Percentiles rank a stretch among this genome's conserved stretches.
Conservation (phyloP, 2,329 filamentous ascomycete genomes). For the Diaporthe caulivora region DNA sequence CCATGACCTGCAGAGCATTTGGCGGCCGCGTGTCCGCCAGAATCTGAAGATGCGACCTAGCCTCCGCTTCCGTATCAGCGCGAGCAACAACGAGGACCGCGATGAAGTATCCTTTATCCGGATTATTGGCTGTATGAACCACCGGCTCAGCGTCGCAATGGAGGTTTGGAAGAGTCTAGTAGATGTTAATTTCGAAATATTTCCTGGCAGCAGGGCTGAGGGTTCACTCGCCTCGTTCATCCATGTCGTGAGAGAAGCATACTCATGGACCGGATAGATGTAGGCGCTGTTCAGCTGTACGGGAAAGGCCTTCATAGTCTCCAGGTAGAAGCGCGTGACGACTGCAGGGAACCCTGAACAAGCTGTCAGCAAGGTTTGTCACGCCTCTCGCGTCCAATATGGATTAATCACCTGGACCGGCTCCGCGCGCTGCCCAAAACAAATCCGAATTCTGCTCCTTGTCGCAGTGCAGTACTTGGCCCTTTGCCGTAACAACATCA, state of each 20-base stretch:
- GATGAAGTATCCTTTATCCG: background rate
- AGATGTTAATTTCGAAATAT: background rate
- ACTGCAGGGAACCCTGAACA: background rate
- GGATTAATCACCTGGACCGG: background rate
- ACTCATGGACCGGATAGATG: background rate
- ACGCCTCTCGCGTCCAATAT: rapidly evolving
- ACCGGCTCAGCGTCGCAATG: background rate
- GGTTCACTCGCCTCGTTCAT: background rate
- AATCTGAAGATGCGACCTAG: background rate
- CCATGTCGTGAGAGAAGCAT: background rate
- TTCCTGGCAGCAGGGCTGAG: background rate
- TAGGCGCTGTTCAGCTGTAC: background rate
- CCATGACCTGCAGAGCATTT: background rate
- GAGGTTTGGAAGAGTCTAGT: background rate
- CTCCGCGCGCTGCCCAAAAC: background rate
- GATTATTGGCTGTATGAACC: background rate
- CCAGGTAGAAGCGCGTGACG: background rate
- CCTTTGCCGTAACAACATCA: conserved; percentile 4
- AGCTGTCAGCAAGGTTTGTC: background rate
- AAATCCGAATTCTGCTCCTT: background rate
- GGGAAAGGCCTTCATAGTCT: background rate
- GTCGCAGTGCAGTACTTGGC: background rate
- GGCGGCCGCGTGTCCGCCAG: background rate
- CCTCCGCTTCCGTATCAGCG: background rate
- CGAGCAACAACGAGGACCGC: background rate